Conservation (phyloP, 306 rosid species). For the Vigna unguiculata region DNA sequence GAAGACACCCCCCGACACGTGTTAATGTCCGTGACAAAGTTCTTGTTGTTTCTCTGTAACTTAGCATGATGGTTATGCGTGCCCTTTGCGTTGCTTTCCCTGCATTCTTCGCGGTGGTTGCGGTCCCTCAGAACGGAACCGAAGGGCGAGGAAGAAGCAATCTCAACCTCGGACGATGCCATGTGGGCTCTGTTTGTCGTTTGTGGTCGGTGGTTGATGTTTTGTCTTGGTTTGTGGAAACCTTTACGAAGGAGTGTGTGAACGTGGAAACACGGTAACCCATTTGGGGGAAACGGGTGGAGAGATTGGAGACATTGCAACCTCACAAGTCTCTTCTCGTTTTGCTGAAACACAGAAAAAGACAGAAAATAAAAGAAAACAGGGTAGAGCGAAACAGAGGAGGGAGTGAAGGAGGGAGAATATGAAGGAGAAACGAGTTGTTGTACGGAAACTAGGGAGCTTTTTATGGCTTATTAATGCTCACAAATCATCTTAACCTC, state of each 20-base stretch:
- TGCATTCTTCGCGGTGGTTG: slow-evolving; percentile 58
- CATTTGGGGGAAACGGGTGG: slow-evolving; percentile 33
- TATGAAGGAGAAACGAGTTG: slow-evolving; percentile 37
- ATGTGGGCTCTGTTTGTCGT: slow-evolving; percentile 29
- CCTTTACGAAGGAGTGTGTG: background rate
- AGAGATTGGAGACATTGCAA: slow-evolving; percentile 38
- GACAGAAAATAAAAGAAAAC: background rate
- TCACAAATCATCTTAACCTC: slow-evolving; percentile 29
- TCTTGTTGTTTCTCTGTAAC: slow-evolving; percentile 61
- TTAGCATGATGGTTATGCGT: slow-evolving; percentile 40
- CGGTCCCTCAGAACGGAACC: slow-evolving; percentile 75
- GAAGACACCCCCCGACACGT: slow-evolving; percentile 55
- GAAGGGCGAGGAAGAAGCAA: slow-evolving; percentile 66
- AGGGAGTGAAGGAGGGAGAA: slow-evolving; percentile 25
- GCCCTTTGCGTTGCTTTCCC: slow-evolving; percentile 51
- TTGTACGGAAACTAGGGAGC: slow-evolving; percentile 29
- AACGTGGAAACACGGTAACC: slow-evolving; percentile 41
- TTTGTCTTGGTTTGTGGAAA: slow-evolving; percentile 1
- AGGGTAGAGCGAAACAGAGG: slow-evolving; percentile 37
- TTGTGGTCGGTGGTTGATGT: background rate
- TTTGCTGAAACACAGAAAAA: background rate
- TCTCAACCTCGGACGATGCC: slow-evolving; percentile 80
- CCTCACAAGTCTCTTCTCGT: slow-evolving; percentile 33
- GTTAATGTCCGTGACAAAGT: slow-evolving; percentile 60
- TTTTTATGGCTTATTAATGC: slow-evolving; percentile 35